A percentile compares a stretch with the other conserved stretches of the same genome.
phyloP scores from a whole-genome alignment of 2,329 filamentous ascomycete genomes.

The Chrysosporium queenslandicum region DNA sequence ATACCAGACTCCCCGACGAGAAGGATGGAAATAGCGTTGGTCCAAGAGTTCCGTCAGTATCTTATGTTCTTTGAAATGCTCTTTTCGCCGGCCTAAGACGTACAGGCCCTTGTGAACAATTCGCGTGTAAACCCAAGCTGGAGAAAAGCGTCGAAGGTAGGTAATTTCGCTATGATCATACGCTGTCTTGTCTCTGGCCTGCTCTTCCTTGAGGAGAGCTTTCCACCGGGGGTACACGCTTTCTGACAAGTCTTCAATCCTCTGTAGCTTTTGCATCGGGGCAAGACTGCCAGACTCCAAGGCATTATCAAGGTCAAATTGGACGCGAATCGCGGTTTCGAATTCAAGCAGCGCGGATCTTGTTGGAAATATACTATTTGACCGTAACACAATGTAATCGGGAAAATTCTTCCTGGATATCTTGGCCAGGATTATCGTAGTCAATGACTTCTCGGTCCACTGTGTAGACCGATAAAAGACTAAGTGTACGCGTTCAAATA shows the following conservation, averaged over 20 bases:
- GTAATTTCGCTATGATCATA: slow-evolving; percentile 78
- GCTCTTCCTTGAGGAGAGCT: slow-evolving; percentile 59
- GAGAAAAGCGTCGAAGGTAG: slow-evolving; percentile 80
- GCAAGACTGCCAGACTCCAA: slow-evolving; percentile 69
- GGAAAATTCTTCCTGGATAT: slow-evolving; percentile 83
- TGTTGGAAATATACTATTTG: slow-evolving; percentile 76
- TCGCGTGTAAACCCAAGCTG: slow-evolving; percentile 85
- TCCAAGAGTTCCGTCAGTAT: slow-evolving; percentile 64
- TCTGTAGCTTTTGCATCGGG: slow-evolving; percentile 53
- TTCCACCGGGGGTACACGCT: slow-evolving; percentile 74
- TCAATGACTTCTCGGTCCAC: slow-evolving; percentile 95
- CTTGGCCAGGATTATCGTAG: slow-evolving; percentile 84
- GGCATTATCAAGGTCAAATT: slow-evolving; percentile 70
- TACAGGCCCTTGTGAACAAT: slow-evolving; percentile 81
- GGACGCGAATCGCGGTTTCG: slow-evolving; percentile 71
- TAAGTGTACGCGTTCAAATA: slow-evolving; percentile 89
- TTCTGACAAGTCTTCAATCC: slow-evolving; percentile 62
- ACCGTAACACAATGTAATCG: slow-evolving; percentile 79
- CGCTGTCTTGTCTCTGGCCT: slow-evolving; percentile 62
- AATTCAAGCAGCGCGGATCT: slow-evolving; percentile 72
- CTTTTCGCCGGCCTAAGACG: slow-evolving; percentile 70
- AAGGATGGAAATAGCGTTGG: slow-evolving; percentile 75
- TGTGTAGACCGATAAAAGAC: slow-evolving; percentile 94
- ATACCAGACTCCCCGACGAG: slow-evolving; percentile 84
- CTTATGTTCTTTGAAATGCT: slow-evolving; percentile 65